Evolutionary conservation across 2,329 filamentous ascomycete genomes (phyloP), one percentile per base, ranked within the genome.

Genomic region (Ceratocystis alfenasii): DNA sequence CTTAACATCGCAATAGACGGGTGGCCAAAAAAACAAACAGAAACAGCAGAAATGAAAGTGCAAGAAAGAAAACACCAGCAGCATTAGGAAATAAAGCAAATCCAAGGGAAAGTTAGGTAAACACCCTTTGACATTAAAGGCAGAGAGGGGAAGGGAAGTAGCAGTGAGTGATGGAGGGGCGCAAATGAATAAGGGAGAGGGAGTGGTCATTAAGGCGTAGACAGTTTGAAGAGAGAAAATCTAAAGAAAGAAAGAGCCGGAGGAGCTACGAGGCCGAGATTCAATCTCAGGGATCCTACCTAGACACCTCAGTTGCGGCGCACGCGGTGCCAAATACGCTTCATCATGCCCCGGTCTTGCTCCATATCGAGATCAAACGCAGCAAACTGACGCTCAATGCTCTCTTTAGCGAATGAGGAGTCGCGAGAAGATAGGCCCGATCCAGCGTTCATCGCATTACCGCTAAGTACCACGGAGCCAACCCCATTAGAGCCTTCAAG

Each of bases 281-380:
- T 59, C 36, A 55, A 68, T 60, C 44, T n/a, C 25, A 25, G 22
- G 48, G 20, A 5, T 15, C 25, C 44, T 22, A 46, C 22, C 33
- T 36, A 15, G 30, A 50, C 20, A 50, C 45, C 44, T 53, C 46
- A 67, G 57, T 67, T 64, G 41, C 67, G 61, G 25, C 65, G 62
- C 48, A 87, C 81, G 67, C 79, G 80, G 69, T 87, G 83, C 84
- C 85, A 87, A 66, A 87, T 78, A 64, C 83, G 80, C 75, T 83
- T 86, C 71, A 87, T 80, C 2, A 83, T 78, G 3, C 81, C 79
- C 62, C 76, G 78, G 66, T 85, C 83, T 66, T 79, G 75, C 30
- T 72, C 73, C 55, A 72, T 76, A 78, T 75, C 81, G 66, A 80
- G 78, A 68, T 85, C 82, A 48, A 84, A 76, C 22, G 80, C 79